Base-by-base conservation (phyloP, 179 eudicot genomes). In the Silene noctiflora region DNA sequence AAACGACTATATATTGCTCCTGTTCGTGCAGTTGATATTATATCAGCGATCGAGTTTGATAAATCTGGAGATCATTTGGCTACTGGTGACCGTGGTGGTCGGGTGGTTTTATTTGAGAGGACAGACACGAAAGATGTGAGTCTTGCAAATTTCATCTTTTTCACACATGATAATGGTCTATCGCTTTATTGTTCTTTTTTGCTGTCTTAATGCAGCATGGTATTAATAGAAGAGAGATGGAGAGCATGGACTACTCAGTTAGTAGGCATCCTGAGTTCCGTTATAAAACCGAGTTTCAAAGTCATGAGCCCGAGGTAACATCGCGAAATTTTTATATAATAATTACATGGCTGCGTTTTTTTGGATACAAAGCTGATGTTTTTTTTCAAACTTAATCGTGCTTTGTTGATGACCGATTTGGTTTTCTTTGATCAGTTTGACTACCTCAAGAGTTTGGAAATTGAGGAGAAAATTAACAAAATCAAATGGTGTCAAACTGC, bases 231-330 rank as follows among this genome's bases (percentile, higher is more conserved):
- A 86, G 88, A 83, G 95, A 93, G 77, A 62, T 89, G 73, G 98
- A 93, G 88, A 89, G 82, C 83, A 85, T 80, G 78, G 97, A 93
- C 77, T 85, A 80, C 69, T 39, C 90, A 39, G 79, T 76, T 44
- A 83, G 85, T 61, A 88, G 89, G 81, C 98, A 91, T 84, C 97
- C 95, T 42, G 97, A 90, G 81, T 93, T 93, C 69, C 95, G 97
- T 17, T 93, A 93, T 80, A 93, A 91, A 84, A 93, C 98, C 7
- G 98, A 93, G 85, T 91, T 93, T 72, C 97, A 91, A 85, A 93
- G 98, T 83, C 97, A 93, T 72, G 98, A 93, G 77, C 97, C 97
- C 44, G 98, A 94, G 97, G 96, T 88, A 82, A 66, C 46, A 27
- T 62, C 11, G 4, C 9, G 7, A 20, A 69, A 3, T 42, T 39